Evolutionary conservation across 2,329 filamentous ascomycete species (phyloP).

Genomic region (Trichoderma endophyticum): DNA sequence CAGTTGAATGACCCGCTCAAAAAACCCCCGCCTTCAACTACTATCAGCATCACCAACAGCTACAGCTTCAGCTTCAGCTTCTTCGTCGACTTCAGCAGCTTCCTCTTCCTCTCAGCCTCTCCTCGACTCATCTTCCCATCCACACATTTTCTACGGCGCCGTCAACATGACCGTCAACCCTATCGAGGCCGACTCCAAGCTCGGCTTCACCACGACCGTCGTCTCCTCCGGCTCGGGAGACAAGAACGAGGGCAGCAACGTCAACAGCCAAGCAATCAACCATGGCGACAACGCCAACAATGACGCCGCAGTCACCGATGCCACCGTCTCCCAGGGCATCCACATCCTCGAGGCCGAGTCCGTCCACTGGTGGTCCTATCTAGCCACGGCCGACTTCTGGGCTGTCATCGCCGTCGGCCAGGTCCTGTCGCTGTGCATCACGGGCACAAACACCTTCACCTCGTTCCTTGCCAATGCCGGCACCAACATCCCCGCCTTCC

Average conservation of each 20-base stretch:
- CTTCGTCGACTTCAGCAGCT: slow-evolving; percentile 4
- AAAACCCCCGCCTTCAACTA: not conserved
- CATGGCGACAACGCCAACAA: slow-evolving; percentile 1
- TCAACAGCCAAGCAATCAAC: not conserved
- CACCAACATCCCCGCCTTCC: slow-evolving; percentile 88
- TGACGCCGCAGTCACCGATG: slow-evolving; percentile 25
- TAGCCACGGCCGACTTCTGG: slow-evolving; percentile 85
- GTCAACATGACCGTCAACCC: not conserved
- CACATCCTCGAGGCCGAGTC: slow-evolving; percentile 53
- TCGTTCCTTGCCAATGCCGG: slow-evolving; percentile 63
- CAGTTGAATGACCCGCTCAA: slow-evolving; percentile 13
- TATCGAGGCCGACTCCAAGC: slow-evolving; percentile 20
- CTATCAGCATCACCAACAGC: slow-evolving; percentile 14
- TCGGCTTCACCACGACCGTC: slow-evolving; percentile 22
- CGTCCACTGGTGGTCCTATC: slow-evolving; percentile 66
- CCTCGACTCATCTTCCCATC: not conserved
- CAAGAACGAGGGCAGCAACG: not conserved
- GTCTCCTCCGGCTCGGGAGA: slow-evolving; percentile 5
- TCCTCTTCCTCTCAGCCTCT: not conserved
- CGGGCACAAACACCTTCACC: slow-evolving; percentile 87
- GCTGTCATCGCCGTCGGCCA: slow-evolving; percentile 77
- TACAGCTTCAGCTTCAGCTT: not conserved
- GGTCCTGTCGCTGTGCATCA: slow-evolving; percentile 84
- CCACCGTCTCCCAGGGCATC: slow-evolving; percentile 49
- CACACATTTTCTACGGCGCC: not conserved